Conservation (phyloP, 345 rosid genomes). For the Linum tenue region DNA sequence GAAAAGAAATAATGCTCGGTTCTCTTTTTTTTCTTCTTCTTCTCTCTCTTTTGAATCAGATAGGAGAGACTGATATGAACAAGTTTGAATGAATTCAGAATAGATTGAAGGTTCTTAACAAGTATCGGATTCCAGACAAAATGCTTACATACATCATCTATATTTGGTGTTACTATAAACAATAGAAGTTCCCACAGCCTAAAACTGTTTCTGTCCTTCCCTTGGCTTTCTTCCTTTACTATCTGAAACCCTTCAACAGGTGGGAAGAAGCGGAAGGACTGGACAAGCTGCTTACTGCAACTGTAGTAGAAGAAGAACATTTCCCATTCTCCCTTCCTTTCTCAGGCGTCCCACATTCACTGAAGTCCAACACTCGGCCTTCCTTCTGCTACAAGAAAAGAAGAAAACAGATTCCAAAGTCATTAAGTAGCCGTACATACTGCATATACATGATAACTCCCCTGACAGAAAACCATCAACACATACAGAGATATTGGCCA, state of each 20-base stretch:
- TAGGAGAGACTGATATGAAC: background rate
- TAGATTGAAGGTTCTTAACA: background rate
- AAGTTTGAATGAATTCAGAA: background rate
- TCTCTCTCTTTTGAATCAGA: no score
- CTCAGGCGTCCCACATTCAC: constrained; percentile 82
- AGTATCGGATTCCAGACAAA: background rate
- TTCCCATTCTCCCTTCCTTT: constrained; percentile 41
- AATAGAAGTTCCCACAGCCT: background rate
- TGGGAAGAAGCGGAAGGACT: constrained; percentile 77
- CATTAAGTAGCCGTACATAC: background rate
- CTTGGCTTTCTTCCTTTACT: constrained; percentile 6
- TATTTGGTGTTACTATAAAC: background rate
- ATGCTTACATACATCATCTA: background rate
- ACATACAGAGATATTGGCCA: constrained; percentile 36
- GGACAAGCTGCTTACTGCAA: constrained; percentile 24
- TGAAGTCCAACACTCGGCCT: constrained; percentile 79
- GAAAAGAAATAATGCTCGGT: no score
- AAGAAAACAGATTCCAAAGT: background rate
- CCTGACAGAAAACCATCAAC: background rate
- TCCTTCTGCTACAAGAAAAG: constrained; percentile 43
- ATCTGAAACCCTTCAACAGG: constrained; percentile 82
- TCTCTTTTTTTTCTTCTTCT: no score
- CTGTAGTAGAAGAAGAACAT: constrained; percentile 16
- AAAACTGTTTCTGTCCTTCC: background rate
- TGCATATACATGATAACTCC: background rate